Percentiles rank a stretch among this genome's conserved stretches.
phyloP scores from a whole-genome alignment of 306 rosid genomes.

The Begonia loranthoides region DNA sequence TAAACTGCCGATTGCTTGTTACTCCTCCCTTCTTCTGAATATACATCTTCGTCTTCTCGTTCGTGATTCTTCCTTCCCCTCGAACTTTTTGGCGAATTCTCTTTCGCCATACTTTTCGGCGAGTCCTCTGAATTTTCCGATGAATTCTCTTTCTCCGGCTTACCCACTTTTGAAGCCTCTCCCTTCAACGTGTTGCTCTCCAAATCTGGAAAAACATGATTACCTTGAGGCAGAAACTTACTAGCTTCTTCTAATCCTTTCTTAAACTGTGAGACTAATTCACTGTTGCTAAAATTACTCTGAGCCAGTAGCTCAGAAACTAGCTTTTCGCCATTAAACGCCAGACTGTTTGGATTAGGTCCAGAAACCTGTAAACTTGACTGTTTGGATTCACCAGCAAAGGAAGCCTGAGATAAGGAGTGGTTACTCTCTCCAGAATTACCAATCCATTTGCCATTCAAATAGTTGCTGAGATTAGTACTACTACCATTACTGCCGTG shows the following conservation, averaged over 20 bases:
- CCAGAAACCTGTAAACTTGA: slow-evolving; percentile 11
- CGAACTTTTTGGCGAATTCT: slow-evolving; percentile 11
- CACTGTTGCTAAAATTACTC: slow-evolving; percentile 46
- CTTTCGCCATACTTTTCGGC: too few relatives aligned
- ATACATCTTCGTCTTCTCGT: slow-evolving; percentile 16
- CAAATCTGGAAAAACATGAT: slow-evolving; percentile 29
- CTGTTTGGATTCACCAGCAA: slow-evolving; percentile 14
- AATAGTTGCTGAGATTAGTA: slow-evolving; percentile 9
- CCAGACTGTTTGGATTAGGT: slow-evolving; percentile 15
- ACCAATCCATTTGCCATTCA: slow-evolving; percentile 4
- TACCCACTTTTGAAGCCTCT: slow-evolving; percentile 10
- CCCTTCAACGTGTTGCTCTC: slow-evolving; percentile 16
- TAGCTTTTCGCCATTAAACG: slow-evolving; percentile 19
- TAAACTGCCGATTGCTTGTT: slow-evolving; percentile 34
- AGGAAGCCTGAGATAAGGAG: slow-evolving; percentile 20
- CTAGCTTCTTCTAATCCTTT: slow-evolving; percentile 88
- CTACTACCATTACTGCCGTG: slow-evolving; percentile 8
- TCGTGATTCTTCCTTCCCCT: slow-evolving; percentile 38
- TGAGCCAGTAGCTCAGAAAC: slow-evolving; percentile 38
- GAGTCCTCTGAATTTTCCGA: too few relatives aligned
- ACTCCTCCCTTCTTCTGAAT: slow-evolving; percentile 32
- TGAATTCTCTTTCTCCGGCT: slow-evolving; percentile 14
- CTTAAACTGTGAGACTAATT: slow-evolving; percentile 50
- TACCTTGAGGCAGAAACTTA: slow-evolving; percentile 55
- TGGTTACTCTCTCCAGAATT: slow-evolving; percentile 25